Percentiles rank a stretch among this genome's conserved stretches.
phyloP scores from a whole-genome alignment of 768 basidiomycete genomes.

The Boletus pseudo-olivaceus region DNA sequence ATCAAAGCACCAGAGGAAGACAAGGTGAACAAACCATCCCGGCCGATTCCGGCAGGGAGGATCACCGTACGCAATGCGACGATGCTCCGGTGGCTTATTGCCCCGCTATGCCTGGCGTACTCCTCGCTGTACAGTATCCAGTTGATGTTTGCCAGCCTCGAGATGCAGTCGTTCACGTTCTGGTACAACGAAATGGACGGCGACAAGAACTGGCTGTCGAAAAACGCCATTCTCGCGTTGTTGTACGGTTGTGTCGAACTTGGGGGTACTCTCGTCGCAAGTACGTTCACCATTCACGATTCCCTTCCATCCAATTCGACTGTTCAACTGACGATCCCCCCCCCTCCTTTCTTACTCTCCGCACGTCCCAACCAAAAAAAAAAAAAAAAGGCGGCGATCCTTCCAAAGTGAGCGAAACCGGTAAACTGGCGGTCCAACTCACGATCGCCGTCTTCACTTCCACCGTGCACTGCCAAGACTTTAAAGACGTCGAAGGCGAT shows the following conservation, averaged over 20 bases:
- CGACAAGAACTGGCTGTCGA: constrained; percentile 37
- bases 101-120: constrained; percentile 33
- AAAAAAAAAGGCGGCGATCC: constrained; percentile 20
- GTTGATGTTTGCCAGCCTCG: constrained; percentile 32
- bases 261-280: constrained; percentile 37
- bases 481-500: constrained; percentile 45
- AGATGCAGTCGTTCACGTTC: constrained; percentile 31
- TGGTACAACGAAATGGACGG: constrained; percentile 40
- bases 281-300: constrained; percentile 18
- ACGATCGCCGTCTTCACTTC: constrained; percentile 40
- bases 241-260: constrained; percentile 37
- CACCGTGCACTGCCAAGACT: constrained; percentile 50
- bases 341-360: too few relatives aligned
- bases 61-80: constrained; percentile 35
- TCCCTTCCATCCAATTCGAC: neutral
- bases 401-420: constrained; percentile 26
- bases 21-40: constrained; percentile 40
- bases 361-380: too few relatives aligned
- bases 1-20: constrained; percentile 41
- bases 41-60: constrained; percentile 44
- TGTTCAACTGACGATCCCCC: neutral
- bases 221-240: constrained; percentile 38
- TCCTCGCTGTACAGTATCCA: constrained; percentile 33
- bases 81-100: constrained; percentile 35
- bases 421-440: constrained; percentile 31